Conservation (phyloP, 495 filamentous ascomycete genomes). For the Gamarada debralockiae region DNA sequence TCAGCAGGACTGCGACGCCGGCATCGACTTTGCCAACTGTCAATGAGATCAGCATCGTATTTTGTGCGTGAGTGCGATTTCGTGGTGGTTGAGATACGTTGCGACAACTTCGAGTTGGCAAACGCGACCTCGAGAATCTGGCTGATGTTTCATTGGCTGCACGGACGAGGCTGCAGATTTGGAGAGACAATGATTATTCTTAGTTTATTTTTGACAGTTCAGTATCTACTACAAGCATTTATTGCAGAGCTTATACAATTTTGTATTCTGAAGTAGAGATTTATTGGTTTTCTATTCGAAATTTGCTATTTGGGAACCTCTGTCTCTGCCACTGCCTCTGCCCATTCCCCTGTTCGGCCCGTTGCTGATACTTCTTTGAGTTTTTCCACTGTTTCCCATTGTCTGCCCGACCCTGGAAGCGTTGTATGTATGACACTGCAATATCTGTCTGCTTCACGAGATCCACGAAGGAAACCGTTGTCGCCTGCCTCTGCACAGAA, state of each 20-base stretch:
- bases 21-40: constrained; percentile 99
- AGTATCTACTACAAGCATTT: too few species aligned
- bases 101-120: constrained; percentile 14
- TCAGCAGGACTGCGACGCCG: constrained; percentile 93
- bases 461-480: constrained; percentile 1
- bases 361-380: too few species aligned
- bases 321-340: too few species aligned
- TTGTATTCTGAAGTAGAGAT: too few species aligned
- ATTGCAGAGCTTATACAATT: too few species aligned
- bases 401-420: not conserved
- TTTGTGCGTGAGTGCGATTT: not conserved
- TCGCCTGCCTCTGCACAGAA: not conserved
- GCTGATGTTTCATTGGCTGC: not conserved
- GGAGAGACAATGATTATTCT: too few species aligned
- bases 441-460: constrained; percentile 16
- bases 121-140: not conserved
- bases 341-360: too few species aligned
- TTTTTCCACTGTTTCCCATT: not conserved
- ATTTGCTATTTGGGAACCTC: too few species aligned
- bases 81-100: constrained; percentile 7
- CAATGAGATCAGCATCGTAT: constrained; percentile 87
- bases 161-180: too few species aligned
- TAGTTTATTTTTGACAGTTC: too few species aligned
- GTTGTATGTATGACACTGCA: constrained; percentile 1
- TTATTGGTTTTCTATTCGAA: too few species aligned